Evolutionary conservation across 2,329 filamentous ascomycete species (phyloP), one percentile per base, ranked within the genome.

Genomic region (Xylaria sp.): DNA sequence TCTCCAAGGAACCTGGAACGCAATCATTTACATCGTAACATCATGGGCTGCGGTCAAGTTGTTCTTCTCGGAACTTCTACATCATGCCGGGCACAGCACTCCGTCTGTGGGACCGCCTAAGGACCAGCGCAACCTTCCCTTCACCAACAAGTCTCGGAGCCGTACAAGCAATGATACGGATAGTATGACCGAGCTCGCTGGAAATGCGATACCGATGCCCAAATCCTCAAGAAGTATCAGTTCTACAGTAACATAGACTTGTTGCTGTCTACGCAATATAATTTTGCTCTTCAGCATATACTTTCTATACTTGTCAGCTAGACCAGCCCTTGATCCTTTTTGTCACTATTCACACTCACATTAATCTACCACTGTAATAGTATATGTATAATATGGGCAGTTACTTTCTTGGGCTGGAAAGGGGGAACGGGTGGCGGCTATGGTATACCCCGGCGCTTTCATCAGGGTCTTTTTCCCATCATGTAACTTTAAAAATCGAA

Each of bases 1-100:
- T 0, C 84, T 94, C 0, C 93, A 97, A 76, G 93, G 93, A 0
- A 92, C 94, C 74, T 96, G 93, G 92, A 97, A 97, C 77, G 87
- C 90, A 20, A 78, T 92, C 66, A 93, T 97, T 72, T 97, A 96
- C 79, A 80, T 89, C 18, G 84, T 87, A 12, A 93, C 91, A 0
- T 93, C 90, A 6, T 87, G 89, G 83, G 80, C 86, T 58, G 90
- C 90, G 0, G 90, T 89, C 75, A 85, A 85, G 76, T 79, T 80
- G 36, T 78, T 88, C 32, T 79, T 80, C 30, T 76, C 78, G 6
- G 82, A 83, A 59, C 67, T 83, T 8, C 72, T 73, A 30, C 74
- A 74, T 46, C 73, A 71, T 28, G 70, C 73, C 25, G 61, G 71
- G 71, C 60, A 20, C 50, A 56, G 74, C 48, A 56, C 72, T 70